Conservation (phyloP, 2,329 filamentous ascomycete species). For the Ascosphaera aggregata region DNA sequence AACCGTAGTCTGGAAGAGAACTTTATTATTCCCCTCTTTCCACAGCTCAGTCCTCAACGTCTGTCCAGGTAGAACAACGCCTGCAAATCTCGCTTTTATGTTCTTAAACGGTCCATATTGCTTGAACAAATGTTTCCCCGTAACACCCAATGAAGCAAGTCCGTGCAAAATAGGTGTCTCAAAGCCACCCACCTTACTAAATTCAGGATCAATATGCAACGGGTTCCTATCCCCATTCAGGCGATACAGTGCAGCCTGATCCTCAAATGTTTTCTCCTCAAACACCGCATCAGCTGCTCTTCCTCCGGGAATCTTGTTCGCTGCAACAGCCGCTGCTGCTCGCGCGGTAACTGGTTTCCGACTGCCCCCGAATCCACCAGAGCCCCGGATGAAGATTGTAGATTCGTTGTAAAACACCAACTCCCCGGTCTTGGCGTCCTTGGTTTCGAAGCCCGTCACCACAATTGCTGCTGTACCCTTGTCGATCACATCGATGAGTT, state of each 20-base stretch:
- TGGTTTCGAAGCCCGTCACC: constrained; percentile 56
- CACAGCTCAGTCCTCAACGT: constrained; percentile 90
- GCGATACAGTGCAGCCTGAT: constrained; percentile 85
- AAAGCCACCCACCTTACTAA: constrained; percentile 91
- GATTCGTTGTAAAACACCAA: constrained; percentile 94
- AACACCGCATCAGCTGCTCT: constrained; percentile 59
- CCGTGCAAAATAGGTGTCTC: constrained; percentile 86
- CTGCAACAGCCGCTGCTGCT: constrained; percentile 55
- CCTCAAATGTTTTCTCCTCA: constrained; percentile 66
- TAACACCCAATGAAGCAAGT: constrained; percentile 84
- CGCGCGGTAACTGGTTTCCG: constrained; percentile 43
- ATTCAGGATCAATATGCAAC: constrained; percentile 81
- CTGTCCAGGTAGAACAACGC: constrained; percentile 64
- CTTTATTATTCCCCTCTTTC: constrained; percentile 57
- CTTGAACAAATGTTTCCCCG: constrained; percentile 72
- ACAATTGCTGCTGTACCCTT: constrained; percentile 80
- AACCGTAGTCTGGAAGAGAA: constrained; percentile 71
- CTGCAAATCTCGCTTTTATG: constrained; percentile 80
- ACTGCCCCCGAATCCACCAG: constrained; percentile 70
- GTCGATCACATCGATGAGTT: constrained; percentile 83
- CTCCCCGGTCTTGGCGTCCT: constrained; percentile 64
- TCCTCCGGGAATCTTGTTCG: constrained; percentile 56
- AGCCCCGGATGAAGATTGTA: constrained; percentile 78
- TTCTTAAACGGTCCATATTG: constrained; percentile 67
- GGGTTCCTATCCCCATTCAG: constrained; percentile 91